Evolutionary conservation across 768 basidiomycete species (phyloP), one percentile per base, ranked within the genome.

Genomic region (Kondoa subrosea): DNA sequence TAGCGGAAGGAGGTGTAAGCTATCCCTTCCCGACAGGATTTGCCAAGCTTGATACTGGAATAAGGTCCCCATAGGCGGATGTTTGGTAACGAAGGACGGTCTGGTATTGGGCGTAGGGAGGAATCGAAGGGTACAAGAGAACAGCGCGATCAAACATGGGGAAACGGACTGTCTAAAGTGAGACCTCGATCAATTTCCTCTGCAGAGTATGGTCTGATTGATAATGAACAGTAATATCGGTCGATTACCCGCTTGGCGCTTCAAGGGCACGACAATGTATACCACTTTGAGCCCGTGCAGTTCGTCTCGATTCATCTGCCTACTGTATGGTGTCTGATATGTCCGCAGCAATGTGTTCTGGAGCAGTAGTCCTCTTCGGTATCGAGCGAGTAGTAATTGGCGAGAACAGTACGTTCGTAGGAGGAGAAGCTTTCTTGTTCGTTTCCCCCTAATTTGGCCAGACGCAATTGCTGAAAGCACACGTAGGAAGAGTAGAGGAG

Each of bases 401-500:
- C 21, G 58, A 59, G 25, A 59, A 59, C 58, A 14, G 14, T 25
- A 59, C 58, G 58, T 59, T 59, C 58, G 58, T 59, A 25, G 58
- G 58, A 25, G 58, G 58, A 25, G 58, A 59, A 31, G 58, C 21
- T 12, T 59, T 59, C 58, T 59, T 59, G 58, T 56, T 56, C 56
- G 56, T 56, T 25, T 15, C 56, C 15, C 25, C 56, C 56, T 56
- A 15, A 15, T 25, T 56, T 56, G 15, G 15, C 15, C 15, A 56
- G 56, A 15, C 56, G 56, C 56, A 56, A 56, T 15, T 56, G 15
- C 25, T 56, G 56, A 15, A 15, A 15, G 25, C 15, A 56, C 56
- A 15, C 56, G 56, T 15, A 25, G 25, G 56, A 59, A 31, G 25
- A 8, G 14, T 8, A 31, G 25, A 25, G 58, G 58, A 27, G 58